Conservation (phyloP, 1,139 yeast species). For the Hansenula anomala region DNA sequence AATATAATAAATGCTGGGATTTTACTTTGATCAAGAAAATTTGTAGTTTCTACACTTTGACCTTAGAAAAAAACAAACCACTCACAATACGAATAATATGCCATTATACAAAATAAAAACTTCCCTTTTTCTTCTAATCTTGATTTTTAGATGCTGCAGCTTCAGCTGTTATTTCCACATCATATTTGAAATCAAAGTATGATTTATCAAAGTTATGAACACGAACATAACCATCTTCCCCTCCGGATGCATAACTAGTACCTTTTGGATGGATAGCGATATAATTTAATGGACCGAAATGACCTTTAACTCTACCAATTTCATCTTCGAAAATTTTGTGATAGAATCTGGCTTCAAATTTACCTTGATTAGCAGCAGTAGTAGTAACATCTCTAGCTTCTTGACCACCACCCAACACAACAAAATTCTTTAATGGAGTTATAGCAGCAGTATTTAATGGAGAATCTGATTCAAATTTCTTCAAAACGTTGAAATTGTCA, state of each 20-base stretch:
- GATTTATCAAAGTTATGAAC: conserved; percentile 90
- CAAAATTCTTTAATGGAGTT: conserved; percentile 87
- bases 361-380: conserved; percentile 90
- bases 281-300: conserved; percentile 96
- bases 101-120: neutral
- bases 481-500: conserved; percentile 66
- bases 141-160: conserved; percentile 22
- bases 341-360: conserved; percentile 93
- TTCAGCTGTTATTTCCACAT: conserved; percentile 78
- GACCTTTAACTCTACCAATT: conserved; percentile 96
- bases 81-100: neutral
- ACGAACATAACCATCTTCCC: conserved; percentile 97
- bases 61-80: too few relatives aligned
- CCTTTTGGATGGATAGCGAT: conserved; percentile 96
- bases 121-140: neutral
- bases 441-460: conserved; percentile 96
- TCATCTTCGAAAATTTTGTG: conserved; percentile 95
- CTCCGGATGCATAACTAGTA: conserved; percentile 89
- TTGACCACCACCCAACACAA: conserved; percentile 98
- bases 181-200: conserved; percentile 88
- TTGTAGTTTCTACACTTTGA: too few relatives aligned
- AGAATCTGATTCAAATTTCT: conserved; percentile 81
- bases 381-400: conserved; percentile 98
- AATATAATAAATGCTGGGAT: neutral
- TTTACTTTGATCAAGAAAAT: too few relatives aligned